Conservation (phyloP, 2,329 filamentous ascomycete species). For the Claviceps sp. region DNA sequence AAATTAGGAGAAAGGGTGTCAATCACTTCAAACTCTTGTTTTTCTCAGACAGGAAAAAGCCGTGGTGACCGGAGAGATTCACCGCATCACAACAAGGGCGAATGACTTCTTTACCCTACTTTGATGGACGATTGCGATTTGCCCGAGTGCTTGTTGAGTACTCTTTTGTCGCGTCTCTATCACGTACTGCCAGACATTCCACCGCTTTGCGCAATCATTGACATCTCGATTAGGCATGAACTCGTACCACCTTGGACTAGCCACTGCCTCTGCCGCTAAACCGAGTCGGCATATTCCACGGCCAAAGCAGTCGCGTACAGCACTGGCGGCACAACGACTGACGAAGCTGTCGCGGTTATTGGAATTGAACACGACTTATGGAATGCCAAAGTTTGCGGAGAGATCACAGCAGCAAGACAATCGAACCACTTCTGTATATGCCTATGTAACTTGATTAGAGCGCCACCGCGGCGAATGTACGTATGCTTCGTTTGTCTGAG, state of each 20-base stretch:
- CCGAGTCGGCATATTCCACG: not conserved
- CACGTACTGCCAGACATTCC: not conserved
- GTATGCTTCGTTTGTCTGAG: not conserved
- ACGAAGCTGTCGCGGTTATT: not conserved
- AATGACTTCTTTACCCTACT: too few species aligned
- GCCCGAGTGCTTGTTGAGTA: not conserved
- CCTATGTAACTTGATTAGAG: not conserved
- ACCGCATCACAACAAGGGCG: too few species aligned
- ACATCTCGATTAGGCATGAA: not conserved
- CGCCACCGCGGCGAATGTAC: not conserved
- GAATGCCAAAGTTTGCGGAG: not conserved
- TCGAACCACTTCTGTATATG: not conserved
- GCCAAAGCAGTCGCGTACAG: not conserved
- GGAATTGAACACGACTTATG: not conserved
- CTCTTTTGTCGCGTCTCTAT: not conserved
- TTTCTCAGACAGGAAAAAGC: not conserved
- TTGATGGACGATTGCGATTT: not conserved
- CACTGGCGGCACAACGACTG: not conserved
- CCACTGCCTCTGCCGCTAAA: not conserved
- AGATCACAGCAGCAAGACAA: not conserved
- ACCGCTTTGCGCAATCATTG: not conserved
- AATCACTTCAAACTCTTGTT: not conserved
- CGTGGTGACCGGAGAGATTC: too few species aligned
- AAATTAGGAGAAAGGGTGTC: not conserved
- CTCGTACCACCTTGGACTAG: not conserved